These are phyloP conservation scores for Nicotiana knightiana DNA, from an alignment of 257 asterid genomes.

Conservation along the genomic window DNA sequence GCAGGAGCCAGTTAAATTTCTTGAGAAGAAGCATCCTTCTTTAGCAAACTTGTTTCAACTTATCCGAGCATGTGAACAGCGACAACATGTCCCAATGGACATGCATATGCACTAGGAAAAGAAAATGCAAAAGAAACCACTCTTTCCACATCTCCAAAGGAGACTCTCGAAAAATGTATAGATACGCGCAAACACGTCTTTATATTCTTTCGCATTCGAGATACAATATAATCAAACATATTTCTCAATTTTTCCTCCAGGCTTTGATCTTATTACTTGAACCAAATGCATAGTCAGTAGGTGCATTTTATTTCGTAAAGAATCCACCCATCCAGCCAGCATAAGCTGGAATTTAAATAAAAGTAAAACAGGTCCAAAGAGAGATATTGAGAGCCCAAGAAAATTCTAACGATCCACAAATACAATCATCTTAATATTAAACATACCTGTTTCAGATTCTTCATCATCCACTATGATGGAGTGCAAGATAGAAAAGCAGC, in stretches of 20 bases:
- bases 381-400: neutral
- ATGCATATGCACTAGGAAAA: neutral
- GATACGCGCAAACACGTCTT: neutral
- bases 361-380: neutral
- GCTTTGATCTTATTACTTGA: neutral
- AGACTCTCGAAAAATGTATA: neutral
- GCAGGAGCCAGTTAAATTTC: neutral
- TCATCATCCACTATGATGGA: neutral
- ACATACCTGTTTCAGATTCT: neutral
- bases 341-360: neutral
- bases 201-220: neutral
- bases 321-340: neutral
- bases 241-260: neutral
- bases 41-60: neutral
- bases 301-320: neutral
- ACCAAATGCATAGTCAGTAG: neutral
- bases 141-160: neutral
- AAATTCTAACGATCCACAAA: neutral
- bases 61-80: neutral
- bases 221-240: neutral
- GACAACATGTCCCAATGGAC: neutral
- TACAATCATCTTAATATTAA: neutral
- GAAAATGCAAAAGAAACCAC: neutral
- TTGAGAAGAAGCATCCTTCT: neutral
- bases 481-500: neutral